Evolutionary conservation across 441 rosid genomes (phyloP).

Genomic region (Erodium moschatum): DNA sequence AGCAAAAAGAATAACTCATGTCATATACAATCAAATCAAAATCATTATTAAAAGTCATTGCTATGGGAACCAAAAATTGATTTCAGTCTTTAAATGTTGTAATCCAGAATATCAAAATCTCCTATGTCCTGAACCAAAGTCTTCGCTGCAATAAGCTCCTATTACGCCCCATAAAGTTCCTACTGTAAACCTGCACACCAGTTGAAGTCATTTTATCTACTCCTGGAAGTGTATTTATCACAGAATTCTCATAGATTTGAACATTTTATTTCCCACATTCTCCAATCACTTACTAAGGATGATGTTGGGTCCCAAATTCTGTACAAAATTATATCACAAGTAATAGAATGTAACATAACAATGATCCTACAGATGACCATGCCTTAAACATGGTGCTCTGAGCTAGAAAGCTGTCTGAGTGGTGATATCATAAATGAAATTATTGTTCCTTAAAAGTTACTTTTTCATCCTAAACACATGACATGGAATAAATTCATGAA

Average conservation of each 20-base stretch:
- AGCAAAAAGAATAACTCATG: conserved; percentile 13
- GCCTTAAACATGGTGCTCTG: background rate
- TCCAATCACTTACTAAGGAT: too few species aligned
- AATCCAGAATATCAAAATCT: conserved; percentile 27
- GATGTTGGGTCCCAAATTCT: background rate
- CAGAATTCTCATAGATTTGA: conserved; percentile 2
- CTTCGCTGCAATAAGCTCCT: conserved; percentile 20
- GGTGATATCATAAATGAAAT: background rate
- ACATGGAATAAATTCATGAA: background rate
- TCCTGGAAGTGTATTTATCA: background rate
- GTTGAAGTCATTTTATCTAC: conserved; percentile 16
- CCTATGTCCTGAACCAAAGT: conserved; percentile 29
- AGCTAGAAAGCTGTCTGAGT: background rate
- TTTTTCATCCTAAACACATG: too few species aligned
- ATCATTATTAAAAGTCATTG: conserved; percentile 19
- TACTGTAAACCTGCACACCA: conserved; percentile 25
- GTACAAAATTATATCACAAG: background rate
- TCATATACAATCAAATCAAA: conserved; percentile 33
- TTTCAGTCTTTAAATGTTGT: conserved; percentile 20
- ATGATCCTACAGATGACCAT: background rate
- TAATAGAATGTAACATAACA: background rate
- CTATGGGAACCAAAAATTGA: conserved; percentile 9
- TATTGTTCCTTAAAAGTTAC: too few species aligned
- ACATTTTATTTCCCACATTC: background rate
- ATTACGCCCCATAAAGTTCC: background rate